A percentile compares a stretch with the other conserved stretches of the same genome.
These are phyloP conservation scores for Delonix regia DNA, from an alignment of 306 rosid species.

Conservation along the genomic window DNA sequence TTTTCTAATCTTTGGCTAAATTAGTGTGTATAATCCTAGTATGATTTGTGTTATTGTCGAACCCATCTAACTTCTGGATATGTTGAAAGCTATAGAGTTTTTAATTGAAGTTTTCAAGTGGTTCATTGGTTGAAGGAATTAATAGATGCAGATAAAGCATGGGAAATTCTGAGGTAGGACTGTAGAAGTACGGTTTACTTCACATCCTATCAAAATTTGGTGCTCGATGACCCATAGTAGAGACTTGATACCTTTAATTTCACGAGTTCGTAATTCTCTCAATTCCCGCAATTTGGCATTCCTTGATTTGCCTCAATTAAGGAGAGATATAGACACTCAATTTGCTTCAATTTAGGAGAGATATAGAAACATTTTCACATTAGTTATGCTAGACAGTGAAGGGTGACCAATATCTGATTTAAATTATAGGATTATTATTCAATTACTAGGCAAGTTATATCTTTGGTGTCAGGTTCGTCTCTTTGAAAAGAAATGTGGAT, in stretches of 20 bases:
- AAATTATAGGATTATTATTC: constrained; percentile 1
- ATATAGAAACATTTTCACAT: too few species aligned
- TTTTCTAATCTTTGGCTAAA: constrained; percentile 3
- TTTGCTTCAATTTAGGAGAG: too few species aligned
- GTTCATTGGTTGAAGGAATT: neutral
- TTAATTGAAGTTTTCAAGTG: neutral
- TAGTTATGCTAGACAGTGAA: constrained; percentile 15
- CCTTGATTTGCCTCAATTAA: too few species aligned
- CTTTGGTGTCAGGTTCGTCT: neutral
- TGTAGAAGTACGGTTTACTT: neutral
- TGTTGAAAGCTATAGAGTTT: neutral
- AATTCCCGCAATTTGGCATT: too few species aligned
- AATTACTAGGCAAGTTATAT: neutral
- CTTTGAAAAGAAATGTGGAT: neutral
- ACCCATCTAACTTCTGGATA: neutral
- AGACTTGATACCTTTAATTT: neutral
- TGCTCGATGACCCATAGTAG: neutral
- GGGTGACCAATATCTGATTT: neutral
- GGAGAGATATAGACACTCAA: too few species aligned
- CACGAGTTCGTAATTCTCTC: too few species aligned
- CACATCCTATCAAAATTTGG: neutral
- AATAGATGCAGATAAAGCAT: neutral
- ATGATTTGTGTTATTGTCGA: constrained; percentile 8
- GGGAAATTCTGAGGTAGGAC: neutral
- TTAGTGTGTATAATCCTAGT: neutral